Percentiles rank a stretch among this genome's conserved stretches.
phyloP scores from a whole-genome alignment of 305 asterid species.

The Fraxinus albicans region DNA sequence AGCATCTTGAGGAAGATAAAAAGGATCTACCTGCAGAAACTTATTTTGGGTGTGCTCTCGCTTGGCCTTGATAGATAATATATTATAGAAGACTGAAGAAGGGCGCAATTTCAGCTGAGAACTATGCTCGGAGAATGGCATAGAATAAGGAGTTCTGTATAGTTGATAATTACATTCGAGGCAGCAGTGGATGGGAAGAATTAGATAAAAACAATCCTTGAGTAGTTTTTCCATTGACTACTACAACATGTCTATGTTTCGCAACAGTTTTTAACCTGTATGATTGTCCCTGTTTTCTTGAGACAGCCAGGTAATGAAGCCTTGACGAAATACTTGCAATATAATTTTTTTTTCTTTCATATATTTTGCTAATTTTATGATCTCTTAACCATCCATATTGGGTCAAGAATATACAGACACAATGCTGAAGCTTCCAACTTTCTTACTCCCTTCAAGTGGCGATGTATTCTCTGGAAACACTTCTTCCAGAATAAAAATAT shows the following conservation, averaged over 20 bases:
- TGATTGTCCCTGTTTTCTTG: background rate
- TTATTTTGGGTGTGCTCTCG: slow-evolving; percentile 52
- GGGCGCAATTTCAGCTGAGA: slow-evolving; percentile 50
- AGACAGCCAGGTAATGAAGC: background rate
- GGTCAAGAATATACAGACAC: background rate
- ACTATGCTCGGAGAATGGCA: slow-evolving; percentile 45
- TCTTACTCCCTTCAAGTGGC: background rate
- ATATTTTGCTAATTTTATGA: background rate
- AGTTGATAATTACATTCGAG: slow-evolving; percentile 49
- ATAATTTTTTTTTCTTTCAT: background rate
- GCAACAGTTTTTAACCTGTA: background rate
- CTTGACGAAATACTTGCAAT: background rate
- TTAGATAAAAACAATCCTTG: slow-evolving; percentile 29
- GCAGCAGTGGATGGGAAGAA: slow-evolving; percentile 65
- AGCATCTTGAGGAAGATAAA: slow-evolving; percentile 34
- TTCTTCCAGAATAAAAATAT: background rate
- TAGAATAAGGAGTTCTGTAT: slow-evolving; percentile 52
- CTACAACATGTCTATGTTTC: background rate
- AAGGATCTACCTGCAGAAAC: slow-evolving; percentile 37
- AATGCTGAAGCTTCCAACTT: background rate
- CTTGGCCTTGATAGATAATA: slow-evolving; percentile 69
- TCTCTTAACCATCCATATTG: background rate
- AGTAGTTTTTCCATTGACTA: slow-evolving; percentile 2
- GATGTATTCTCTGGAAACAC: background rate
- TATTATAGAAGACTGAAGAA: slow-evolving; percentile 57